Conservation (phyloP, 1,139 yeast genomes). For the Candida gigantensis region DNA sequence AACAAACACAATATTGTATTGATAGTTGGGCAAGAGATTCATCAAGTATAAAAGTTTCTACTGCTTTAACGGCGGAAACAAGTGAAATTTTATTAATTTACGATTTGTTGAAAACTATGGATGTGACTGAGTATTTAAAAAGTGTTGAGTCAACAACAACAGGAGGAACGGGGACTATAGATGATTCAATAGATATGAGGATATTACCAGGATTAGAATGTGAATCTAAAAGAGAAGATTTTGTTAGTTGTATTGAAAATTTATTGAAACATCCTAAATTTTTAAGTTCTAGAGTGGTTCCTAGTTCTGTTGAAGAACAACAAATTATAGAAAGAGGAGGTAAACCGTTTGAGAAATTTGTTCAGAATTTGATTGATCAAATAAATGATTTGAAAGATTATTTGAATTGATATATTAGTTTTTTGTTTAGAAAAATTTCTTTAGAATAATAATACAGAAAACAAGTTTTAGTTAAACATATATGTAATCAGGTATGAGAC, state of each 20-base stretch:
- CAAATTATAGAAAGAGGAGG: conserved; percentile 49
- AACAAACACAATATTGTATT: conserved; percentile 65
- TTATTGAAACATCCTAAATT: conserved; percentile 85
- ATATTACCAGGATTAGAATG: conserved; percentile 66
- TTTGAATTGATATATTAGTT: conserved; percentile 18
- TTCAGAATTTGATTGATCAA: conserved; percentile 52
- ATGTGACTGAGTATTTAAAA: conserved; percentile 44
- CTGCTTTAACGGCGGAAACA: conserved; percentile 74
- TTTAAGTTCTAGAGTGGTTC: conserved; percentile 64
- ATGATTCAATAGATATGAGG: conserved; percentile 25
- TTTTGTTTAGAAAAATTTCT: not conserved
- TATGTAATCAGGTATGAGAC: not conserved
- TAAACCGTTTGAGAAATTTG: conserved; percentile 40
- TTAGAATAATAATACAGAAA: not conserved
- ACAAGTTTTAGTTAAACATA: no score
- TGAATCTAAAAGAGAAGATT: conserved; percentile 49
- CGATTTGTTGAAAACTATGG: conserved; percentile 54
- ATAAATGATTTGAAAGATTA: conserved; percentile 57
- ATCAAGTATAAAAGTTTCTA: conserved; percentile 54
- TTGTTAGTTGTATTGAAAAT: conserved; percentile 62
- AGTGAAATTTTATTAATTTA: conserved; percentile 71
- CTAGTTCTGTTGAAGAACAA: conserved; percentile 68
- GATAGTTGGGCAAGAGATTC: conserved; percentile 70
- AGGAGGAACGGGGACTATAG: conserved; percentile 18
- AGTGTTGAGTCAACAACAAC: no score